Base-by-base conservation (phyloP, 495 filamentous ascomycete genomes). In the Penicillium pancosmium region DNA sequence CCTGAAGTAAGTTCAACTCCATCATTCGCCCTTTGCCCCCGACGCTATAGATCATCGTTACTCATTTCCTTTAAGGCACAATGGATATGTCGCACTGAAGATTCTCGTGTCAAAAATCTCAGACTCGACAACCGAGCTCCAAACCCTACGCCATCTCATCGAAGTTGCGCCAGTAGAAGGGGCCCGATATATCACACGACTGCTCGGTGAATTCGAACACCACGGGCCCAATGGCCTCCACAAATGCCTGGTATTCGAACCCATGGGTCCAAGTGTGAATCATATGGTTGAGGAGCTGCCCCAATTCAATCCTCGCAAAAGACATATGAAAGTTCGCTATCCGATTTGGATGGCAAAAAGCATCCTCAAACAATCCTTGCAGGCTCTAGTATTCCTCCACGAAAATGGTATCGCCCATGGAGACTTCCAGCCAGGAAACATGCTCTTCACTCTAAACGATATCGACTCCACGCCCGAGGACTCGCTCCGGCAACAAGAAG, bases 191-290 rank as follows among this genome's bases (percentile, higher is more conserved):
- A 48, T 52, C 36, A 73, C 70, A 50, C 63, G 68, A 48, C 59
- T 81, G 21, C 44, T 79, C 34, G 77, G 73, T 40, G 57, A 70
- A 12, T 81, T 84, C 55, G 55, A 76, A 52, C 73, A 78, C 55
- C 34, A 54, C 34, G 78, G 78, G 8, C 80, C 79, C 8, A 83
- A 83, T 64, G 80, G 81, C 3, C 63, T 62, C 8, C 81, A 82
- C 60, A 65, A 63, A 12, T 83, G 81, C 44, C 71, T 84, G 9
- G 77, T 82, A 35, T 74, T 80, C 61, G 75, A 82, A 56, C 66
- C 68, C 10, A 73, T 83, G 73, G 79, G 79, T 31, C 74, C 78
- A 9, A 74, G 62, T 68, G 66, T 71, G 13, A 65, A 65, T 50
- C 66, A 47, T 34, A 72, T 72, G 66, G 66, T 72, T 10, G 69